phyloP scores from a whole-genome alignment of 805 yeast species.

The Candida awuae region DNA sequence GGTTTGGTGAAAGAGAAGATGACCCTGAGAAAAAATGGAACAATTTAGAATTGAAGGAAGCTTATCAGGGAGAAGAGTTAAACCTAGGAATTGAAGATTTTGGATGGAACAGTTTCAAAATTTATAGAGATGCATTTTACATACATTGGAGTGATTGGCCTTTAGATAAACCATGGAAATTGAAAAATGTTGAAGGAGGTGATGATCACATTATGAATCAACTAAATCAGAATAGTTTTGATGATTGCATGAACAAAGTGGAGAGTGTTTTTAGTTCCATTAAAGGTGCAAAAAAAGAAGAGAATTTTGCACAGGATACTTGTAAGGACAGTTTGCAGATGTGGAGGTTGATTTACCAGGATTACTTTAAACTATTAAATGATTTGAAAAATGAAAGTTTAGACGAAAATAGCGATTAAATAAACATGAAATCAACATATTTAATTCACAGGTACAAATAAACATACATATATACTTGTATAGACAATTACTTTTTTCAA shows the following conservation, averaged over 20 bases:
- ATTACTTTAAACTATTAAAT: conserved; percentile 8
- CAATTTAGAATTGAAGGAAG: neutral
- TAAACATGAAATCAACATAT: no score
- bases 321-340: conserved; percentile 12
- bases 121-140: conserved; percentile 30
- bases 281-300: conserved; percentile 18
- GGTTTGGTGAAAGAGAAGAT: conserved; percentile 7
- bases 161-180: conserved; percentile 57
- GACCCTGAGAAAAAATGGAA: conserved; percentile 1
- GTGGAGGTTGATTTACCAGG: conserved; percentile 14
- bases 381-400: neutral
- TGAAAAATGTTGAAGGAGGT: conserved; percentile 2
- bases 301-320: conserved; percentile 20
- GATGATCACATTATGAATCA: conserved; percentile 8
- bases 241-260: conserved; percentile 5
- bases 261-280: neutral
- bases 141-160: conserved; percentile 64
- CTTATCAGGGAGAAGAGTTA: neutral
- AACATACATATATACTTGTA: no score
- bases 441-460: no score
- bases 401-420: neutral
- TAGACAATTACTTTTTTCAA: no score
- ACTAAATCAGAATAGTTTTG: conserved; percentile 10
- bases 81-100: conserved; percentile 14
- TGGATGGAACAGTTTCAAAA: conserved; percentile 31